phyloP scores from a whole-genome alignment of 2,329 filamentous ascomycete species.

The Cladosporium colombiae region DNA sequence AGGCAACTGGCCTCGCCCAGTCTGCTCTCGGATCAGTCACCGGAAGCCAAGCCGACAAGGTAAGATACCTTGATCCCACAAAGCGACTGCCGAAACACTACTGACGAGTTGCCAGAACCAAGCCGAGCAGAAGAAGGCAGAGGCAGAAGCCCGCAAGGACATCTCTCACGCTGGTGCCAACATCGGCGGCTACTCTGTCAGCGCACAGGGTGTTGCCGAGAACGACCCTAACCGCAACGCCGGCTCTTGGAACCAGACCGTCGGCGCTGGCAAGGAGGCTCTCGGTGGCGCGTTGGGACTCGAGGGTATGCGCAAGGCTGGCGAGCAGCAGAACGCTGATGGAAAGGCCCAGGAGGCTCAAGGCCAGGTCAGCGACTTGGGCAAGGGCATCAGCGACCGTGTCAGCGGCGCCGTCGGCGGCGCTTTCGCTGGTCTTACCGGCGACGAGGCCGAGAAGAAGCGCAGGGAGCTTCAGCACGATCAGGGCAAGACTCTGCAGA shows the following conservation, averaged over 20 bases:
- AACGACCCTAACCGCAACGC: conserved; percentile 71
- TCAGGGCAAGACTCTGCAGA: conserved; percentile 78
- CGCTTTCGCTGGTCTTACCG: conserved; percentile 70
- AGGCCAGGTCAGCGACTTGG: conserved; percentile 76
- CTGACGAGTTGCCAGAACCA: conserved; percentile 46
- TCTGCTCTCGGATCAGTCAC: conserved; percentile 70
- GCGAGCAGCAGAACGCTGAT: conserved; percentile 74
- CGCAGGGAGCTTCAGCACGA: conserved; percentile 73
- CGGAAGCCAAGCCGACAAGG: conserved; percentile 69
- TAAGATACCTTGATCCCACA: conserved; percentile 32
- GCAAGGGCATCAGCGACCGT: conserved; percentile 56
- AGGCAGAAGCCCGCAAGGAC: conserved; percentile 67
- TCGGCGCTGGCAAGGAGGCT: conserved; percentile 82
- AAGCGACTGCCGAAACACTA: neutral
- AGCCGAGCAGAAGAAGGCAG: conserved; percentile 63
- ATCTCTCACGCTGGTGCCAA: conserved; percentile 75
- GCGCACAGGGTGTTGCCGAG: conserved; percentile 67
- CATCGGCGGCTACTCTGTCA: conserved; percentile 70
- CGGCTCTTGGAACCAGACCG: conserved; percentile 83
- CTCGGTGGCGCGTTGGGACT: conserved; percentile 74
- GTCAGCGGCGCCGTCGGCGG: conserved; percentile 69
- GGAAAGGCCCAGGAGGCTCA: conserved; percentile 81
- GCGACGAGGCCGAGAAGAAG: conserved; percentile 65
- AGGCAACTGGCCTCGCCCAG: conserved; percentile 70
- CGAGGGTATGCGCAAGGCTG: conserved; percentile 72